phyloP scores from a whole-genome alignment of 2,329 filamentous ascomycete species.

The Stenocarpella maydis region DNA sequence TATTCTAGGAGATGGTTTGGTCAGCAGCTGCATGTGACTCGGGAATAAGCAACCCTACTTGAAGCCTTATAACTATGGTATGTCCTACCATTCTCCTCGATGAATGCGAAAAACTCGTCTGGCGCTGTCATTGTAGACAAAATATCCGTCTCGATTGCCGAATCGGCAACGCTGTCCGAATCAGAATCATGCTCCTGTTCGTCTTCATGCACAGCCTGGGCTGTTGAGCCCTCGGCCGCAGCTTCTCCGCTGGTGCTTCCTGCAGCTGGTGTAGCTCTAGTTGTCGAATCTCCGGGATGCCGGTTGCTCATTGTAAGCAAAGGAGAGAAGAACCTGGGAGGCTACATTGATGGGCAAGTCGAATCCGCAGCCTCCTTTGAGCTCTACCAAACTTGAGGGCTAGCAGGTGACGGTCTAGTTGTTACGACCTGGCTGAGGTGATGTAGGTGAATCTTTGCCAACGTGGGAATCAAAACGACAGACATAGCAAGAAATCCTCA shows the following conservation, averaged over 20 bases:
- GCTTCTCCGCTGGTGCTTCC: slow-evolving; percentile 7
- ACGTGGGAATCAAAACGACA: slow-evolving; percentile 19
- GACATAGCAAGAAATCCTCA: slow-evolving; percentile 18
- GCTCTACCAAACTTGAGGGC: slow-evolving; percentile 16
- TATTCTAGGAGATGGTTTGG: slow-evolving; percentile 33
- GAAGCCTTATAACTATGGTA: slow-evolving; percentile 39
- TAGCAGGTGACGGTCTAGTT: not conserved
- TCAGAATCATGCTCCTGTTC: slow-evolving; percentile 2
- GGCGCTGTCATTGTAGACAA: slow-evolving; percentile 30
- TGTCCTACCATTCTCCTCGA: slow-evolving; percentile 33
- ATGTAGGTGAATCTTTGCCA: slow-evolving; percentile 10
- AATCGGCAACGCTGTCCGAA: slow-evolving; percentile 30
- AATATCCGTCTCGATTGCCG: slow-evolving; percentile 31
- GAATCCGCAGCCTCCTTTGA: slow-evolving; percentile 10
- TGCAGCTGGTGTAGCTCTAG: slow-evolving; percentile 4
- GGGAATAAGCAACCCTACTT: slow-evolving; percentile 36
- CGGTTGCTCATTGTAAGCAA: slow-evolving; percentile 17
- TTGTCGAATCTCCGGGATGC: slow-evolving; percentile 2
- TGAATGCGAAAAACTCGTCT: slow-evolving; percentile 29
- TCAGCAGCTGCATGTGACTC: not conserved
- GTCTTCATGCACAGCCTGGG: not conserved
- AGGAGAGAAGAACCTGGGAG: not conserved
- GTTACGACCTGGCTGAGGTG: slow-evolving; percentile 5
- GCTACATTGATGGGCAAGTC: slow-evolving; percentile 4
- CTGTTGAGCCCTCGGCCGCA: not conserved